Percentiles rank a stretch among this genome's conserved stretches.
Conservation (phyloP, 768 basidiomycete species). For the Tricholoma sp. region DNA sequence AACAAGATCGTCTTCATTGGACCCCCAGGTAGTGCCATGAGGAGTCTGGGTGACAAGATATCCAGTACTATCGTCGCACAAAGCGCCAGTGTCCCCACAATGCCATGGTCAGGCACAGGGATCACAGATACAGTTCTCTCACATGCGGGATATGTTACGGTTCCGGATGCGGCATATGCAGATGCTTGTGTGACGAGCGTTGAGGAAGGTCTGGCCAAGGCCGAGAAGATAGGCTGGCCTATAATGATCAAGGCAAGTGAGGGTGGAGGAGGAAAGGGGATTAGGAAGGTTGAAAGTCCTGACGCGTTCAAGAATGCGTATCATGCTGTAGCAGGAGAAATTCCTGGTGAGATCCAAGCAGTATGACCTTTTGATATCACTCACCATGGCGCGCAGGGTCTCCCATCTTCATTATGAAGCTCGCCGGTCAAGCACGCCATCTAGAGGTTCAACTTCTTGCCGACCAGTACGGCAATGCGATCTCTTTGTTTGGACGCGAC, state of each 20-base stretch:
- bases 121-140: constrained; percentile 84
- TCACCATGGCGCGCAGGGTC: constrained; percentile 53
- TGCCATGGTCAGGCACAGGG: constrained; percentile 98
- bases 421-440: constrained; percentile 95
- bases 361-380: constrained; percentile 2
- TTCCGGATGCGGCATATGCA: constrained; percentile 86
- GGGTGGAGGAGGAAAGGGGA: constrained; percentile 99
- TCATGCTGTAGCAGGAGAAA: constrained; percentile 91
- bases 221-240: constrained; percentile 90
- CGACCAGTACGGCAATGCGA: constrained; percentile 99
- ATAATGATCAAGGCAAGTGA: constrained; percentile 99
- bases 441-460: constrained; percentile 97
- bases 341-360: constrained; percentile 66
- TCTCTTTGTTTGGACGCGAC: constrained; percentile 97
- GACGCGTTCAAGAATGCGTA: constrained; percentile 93
- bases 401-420: constrained; percentile 99
- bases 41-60: constrained; percentile 98
- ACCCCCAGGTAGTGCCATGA: constrained; percentile 97
- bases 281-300: constrained; percentile 84
- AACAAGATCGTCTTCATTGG: constrained; percentile 99
- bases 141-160: constrained; percentile 85
- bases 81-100: constrained; percentile 92
- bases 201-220: constrained; percentile 79
- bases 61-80: constrained; percentile 99
- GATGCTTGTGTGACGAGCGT: constrained; percentile 85